Evolutionary conservation across 805 yeast species (phyloP), one percentile per base, ranked within the genome.

Genomic region (Yamadazyma phyllophila): DNA sequence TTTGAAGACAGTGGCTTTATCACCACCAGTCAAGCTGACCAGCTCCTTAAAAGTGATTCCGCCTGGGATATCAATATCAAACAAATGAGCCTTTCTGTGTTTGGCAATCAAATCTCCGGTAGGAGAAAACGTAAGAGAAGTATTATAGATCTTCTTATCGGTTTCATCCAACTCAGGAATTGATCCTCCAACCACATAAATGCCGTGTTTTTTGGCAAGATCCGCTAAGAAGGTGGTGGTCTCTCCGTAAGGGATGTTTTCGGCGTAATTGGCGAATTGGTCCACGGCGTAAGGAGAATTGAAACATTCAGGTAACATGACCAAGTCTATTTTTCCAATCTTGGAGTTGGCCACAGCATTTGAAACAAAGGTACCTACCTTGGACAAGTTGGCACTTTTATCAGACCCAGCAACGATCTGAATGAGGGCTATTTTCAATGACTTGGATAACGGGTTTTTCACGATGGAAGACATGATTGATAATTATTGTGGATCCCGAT

Each of bases 251-350:
- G 96, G 95, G 36, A 94, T 86, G n/a, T 64, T 55, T 63, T 94
- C 99, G 2, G 96, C 91, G 61, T 94, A 92, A 48, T 88, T 82
- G 5, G 86, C 80, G 66, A 94, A 94, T 50, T 91, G 85, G 47
- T 80, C 79, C 26, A 89, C 96, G 0, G 96, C 81, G 61, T 94
- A 94, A 2, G 98, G 98, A 1, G 97, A 88, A 63, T 92, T 94
- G 78, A 91, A 92, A 69, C 97, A 90, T 68, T 94, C 98, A 7
- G 99, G 99, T 27, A 94, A 71, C 52, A 94, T 88, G 9, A 94
- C 78, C 35, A 92, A 71, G 56, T 91, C 86, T 35, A 83, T 49
- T 43, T 57, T 59, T 2, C 69, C 71, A 31, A 63, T 54, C 33
- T 59, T 61, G 17, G 74, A 60, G 16, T 58, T 56, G 1, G 51